These are phyloP conservation scores for Candida yuanshanica DNA, from an alignment of 805 yeast genomes.

Conservation along the genomic window DNA sequence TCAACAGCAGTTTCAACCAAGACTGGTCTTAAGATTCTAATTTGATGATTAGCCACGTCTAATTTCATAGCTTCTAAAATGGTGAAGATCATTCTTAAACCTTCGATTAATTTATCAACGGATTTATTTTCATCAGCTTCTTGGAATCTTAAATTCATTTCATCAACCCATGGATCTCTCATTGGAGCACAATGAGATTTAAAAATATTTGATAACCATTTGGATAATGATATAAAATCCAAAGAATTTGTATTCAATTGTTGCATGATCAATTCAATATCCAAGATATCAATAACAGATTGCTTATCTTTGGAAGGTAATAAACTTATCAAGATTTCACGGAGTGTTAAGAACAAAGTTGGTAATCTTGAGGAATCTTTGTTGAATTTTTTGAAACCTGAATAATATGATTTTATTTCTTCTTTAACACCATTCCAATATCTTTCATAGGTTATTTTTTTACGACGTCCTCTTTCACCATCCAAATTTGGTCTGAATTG, in stretches of 20 bases:
- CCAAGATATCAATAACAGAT: constrained; percentile 65
- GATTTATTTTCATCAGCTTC: constrained; percentile 31
- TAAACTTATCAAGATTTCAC: constrained; percentile 67
- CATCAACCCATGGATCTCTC: constrained; percentile 87
- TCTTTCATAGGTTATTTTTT: constrained; percentile 67
- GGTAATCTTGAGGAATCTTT: constrained; percentile 38
- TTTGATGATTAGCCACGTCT: constrained; percentile 93
- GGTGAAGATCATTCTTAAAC: constrained; percentile 70
- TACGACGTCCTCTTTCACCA: constrained; percentile 83
- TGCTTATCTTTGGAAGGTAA: constrained; percentile 72
- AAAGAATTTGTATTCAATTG: constrained; percentile 67
- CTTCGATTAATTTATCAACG: constrained; percentile 55
- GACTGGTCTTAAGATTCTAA: constrained; percentile 76
- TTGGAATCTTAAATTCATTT: constrained; percentile 48
- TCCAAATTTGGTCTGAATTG: constrained; percentile 89
- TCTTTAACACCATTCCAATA: constrained; percentile 76
- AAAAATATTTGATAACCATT: constrained; percentile 72
- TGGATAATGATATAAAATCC: constrained; percentile 63
- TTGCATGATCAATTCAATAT: constrained; percentile 69
- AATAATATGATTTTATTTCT: constrained; percentile 50
- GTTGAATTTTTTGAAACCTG: constrained; percentile 21
- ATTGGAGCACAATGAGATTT: constrained; percentile 93
- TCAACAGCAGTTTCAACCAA: constrained; percentile 82
- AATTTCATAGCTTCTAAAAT: constrained; percentile 91
- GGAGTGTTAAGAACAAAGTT: constrained; percentile 67